Evolutionary conservation across 345 rosid genomes (phyloP).

Genomic region (Citropsis articulata): DNA sequence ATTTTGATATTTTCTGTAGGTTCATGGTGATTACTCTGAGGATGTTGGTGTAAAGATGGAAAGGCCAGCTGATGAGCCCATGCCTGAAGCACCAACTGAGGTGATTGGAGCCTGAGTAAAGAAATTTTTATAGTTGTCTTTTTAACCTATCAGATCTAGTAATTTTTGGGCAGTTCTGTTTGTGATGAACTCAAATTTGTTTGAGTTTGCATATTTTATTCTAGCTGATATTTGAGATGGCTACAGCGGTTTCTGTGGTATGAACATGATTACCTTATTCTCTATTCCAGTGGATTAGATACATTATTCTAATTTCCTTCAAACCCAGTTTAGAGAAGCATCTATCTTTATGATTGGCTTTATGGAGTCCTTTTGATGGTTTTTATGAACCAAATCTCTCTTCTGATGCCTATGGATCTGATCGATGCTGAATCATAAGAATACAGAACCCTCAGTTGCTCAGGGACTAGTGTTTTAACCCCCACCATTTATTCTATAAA

Average conservation of each 20-base stretch:
- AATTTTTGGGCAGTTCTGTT: conserved; percentile 1
- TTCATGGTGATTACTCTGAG: conserved; percentile 80
- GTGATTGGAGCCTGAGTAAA: conserved; percentile 49
- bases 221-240: background rate
- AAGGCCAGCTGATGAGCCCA: conserved; percentile 73
- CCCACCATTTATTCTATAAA: too few species aligned
- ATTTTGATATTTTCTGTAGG: conserved; percentile 32
- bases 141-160: background rate
- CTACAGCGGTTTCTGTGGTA: conserved; percentile 4
- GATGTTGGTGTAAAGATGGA: conserved; percentile 84
- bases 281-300: too few species aligned
- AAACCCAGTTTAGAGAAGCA: too few species aligned
- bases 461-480: too few species aligned
- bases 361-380: too few species aligned
- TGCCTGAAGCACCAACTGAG: conserved; percentile 58
- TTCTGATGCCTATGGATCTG: too few species aligned
- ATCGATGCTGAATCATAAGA: too few species aligned
- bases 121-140: background rate
- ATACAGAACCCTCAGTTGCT: too few species aligned
- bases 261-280: background rate
- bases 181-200: conserved; percentile 8
- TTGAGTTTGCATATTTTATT: conserved; percentile 7
- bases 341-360: too few species aligned
- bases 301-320: background rate
- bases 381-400: too few species aligned